Evolutionary conservation across 805 yeast species (phyloP), one percentile per base, ranked within the genome.

Genomic region (Candida patagonica): DNA sequence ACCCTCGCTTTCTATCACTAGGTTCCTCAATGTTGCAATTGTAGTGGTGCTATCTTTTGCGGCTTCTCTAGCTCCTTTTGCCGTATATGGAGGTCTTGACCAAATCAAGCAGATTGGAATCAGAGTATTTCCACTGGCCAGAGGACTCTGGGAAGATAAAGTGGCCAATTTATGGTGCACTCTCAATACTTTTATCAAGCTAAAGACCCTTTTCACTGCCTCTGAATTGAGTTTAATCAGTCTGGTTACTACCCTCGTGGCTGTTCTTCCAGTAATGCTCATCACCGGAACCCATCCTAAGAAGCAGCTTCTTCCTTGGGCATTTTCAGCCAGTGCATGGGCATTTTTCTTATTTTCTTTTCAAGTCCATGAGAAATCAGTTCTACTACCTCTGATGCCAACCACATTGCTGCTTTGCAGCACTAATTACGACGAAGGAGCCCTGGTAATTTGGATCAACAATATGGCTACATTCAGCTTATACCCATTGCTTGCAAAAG

Each of bases 161-260:
- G 97, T 92, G 12, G 95, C 95, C 29, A 92, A 88, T 56, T 81
- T 92, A 53, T 92, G 99, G 99, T 88, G 97, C 60, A 80, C 95
- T n/a, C 66, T 87, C 1, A 92, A 92, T 57, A 66, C 81, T 1
- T 46, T 86, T 8, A 58, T 88, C 55, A 89, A 89, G 57, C 80
- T 85, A 54, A 76, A 73, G 47, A 51, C 61, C 4, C 37, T 68
- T 0, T 80, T 82, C 52, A 56, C 74, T 2, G 66, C 68, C 13
- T 61, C 65, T 10, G 73, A 81, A 50, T 66, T 92, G 33, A 83
- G 84, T 44, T 53, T 65, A 22, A 60, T 82, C 45, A 65, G 65
- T 13, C 46, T 65, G 37, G 40, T 45, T 1, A 55, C 63, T 8
- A 66, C 70, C 0, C 39, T 64, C 12, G 45, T 57, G 0, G 67